These are phyloP conservation scores for Biscutella laevigata DNA, from an alignment of 441 rosid genomes.

Conservation along the genomic window DNA sequence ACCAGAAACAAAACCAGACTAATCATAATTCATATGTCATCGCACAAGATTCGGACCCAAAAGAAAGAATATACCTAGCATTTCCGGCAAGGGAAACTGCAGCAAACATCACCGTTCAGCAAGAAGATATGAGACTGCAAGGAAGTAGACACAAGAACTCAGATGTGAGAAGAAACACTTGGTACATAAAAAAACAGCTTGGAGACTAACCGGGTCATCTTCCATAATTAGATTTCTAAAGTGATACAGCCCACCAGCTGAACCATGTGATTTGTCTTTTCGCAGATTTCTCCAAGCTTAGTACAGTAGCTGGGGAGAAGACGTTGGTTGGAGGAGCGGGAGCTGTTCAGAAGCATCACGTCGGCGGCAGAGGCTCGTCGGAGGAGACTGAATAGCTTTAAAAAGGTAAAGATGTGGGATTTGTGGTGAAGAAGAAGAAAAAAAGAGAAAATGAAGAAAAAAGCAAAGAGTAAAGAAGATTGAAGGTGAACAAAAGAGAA, in stretches of 20 bases:
- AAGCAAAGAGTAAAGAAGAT: too few species aligned
- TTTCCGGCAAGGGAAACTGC: conserved; percentile 58
- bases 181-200: background rate
- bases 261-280: conserved; percentile 67
- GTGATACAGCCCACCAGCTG: conserved; percentile 65
- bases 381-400: too few species aligned
- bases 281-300: conserved; percentile 58
- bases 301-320: too few species aligned
- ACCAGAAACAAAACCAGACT: background rate
- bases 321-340: too few species aligned
- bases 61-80: conserved; percentile 38
- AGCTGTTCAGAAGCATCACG: too few species aligned
- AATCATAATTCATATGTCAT: conserved; percentile 5
- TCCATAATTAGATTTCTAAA: conserved; percentile 56
- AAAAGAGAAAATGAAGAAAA: too few species aligned
- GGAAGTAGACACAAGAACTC: background rate
- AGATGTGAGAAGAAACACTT: conserved; percentile 15
- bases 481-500: too few species aligned
- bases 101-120: conserved; percentile 66
- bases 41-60: background rate
- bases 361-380: too few species aligned
- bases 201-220: conserved; percentile 44
- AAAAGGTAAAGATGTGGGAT: too few species aligned
- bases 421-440: too few species aligned
- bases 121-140: conserved; percentile 60